Evolutionary conservation across 2,329 filamentous ascomycete species (phyloP).

Genomic region (Cadophora sp.): DNA sequence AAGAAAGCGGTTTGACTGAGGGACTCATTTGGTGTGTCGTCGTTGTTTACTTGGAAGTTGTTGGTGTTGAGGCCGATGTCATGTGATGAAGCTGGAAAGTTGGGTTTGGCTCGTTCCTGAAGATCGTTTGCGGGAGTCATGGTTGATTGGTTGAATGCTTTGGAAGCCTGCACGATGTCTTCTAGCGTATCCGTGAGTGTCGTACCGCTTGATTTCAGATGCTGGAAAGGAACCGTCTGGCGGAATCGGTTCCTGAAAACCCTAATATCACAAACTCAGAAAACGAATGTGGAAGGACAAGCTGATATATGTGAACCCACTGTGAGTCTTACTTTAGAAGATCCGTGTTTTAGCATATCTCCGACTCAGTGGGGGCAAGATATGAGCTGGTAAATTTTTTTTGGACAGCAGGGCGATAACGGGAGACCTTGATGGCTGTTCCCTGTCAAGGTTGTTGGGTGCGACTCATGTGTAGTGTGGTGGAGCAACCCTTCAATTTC

Average conservation of each 20-base stretch:
- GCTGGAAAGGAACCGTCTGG: background rate
- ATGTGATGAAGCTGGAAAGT: background rate
- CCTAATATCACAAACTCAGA: background rate
- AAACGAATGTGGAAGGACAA: background rate
- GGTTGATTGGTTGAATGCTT: background rate
- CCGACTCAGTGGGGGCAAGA: background rate
- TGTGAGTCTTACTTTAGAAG: background rate
- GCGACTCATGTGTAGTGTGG: conserved; percentile 6
- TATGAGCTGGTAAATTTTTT: background rate
- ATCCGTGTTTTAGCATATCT: background rate
- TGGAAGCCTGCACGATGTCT: background rate
- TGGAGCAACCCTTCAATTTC: background rate
- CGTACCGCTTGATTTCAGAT: background rate
- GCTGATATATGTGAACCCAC: background rate
- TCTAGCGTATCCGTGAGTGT: conserved; percentile 1
- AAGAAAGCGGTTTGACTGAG: conserved; percentile 20
- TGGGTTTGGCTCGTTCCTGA: conserved; percentile 14
- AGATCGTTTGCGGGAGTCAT: conserved; percentile 15
- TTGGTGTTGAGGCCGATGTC: background rate
- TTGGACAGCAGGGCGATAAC: background rate
- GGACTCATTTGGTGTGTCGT: background rate
- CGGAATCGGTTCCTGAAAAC: background rate
- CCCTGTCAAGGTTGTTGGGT: conserved; percentile 12
- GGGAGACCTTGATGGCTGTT: conserved; percentile 14
- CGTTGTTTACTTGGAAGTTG: background rate